Evolutionary conservation across 371 early-diverging fungal genomes (phyloP).

Genomic region (Mucor racemosus): DNA sequence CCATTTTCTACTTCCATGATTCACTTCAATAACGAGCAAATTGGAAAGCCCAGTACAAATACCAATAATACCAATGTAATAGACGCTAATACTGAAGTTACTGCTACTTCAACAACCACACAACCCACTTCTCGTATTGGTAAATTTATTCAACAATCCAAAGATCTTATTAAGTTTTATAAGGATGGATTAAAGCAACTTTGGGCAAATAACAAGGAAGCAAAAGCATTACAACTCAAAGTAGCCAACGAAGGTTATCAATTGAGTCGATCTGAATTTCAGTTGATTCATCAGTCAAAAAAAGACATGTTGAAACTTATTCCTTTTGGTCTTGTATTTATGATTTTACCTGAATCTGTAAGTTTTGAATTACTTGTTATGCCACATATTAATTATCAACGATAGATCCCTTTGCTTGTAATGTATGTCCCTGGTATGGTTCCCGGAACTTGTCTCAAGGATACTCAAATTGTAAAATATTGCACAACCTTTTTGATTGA

Average conservation of each 20-base stretch:
- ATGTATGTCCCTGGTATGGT: conserved; percentile 64
- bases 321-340: conserved; percentile 63
- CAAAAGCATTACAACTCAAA: conserved; percentile 36
- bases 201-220: conserved; percentile 59
- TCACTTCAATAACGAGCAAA: conserved; percentile 1
- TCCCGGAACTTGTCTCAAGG: conserved; percentile 66
- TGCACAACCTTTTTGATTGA: not conserved
- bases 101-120: not conserved
- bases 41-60: not conserved
- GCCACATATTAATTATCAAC: not conserved
- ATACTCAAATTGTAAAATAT: conserved; percentile 57
- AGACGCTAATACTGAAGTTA: not conserved
- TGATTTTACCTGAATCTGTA: conserved; percentile 65
- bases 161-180: conserved; percentile 53
- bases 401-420: conserved; percentile 62
- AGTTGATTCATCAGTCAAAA: conserved; percentile 52
- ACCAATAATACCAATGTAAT: not conserved
- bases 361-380: conserved; percentile 3
- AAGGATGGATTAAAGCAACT: conserved; percentile 64
- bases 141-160: conserved; percentile 44
- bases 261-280: conserved; percentile 57
- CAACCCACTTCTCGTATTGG: conserved; percentile 26
- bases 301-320: conserved; percentile 62
- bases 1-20: conserved; percentile 13
- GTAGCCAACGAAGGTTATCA: conserved; percentile 47